Conservation (phyloP, 176 grass and related monocot species). For the Olyra latifolia region DNA sequence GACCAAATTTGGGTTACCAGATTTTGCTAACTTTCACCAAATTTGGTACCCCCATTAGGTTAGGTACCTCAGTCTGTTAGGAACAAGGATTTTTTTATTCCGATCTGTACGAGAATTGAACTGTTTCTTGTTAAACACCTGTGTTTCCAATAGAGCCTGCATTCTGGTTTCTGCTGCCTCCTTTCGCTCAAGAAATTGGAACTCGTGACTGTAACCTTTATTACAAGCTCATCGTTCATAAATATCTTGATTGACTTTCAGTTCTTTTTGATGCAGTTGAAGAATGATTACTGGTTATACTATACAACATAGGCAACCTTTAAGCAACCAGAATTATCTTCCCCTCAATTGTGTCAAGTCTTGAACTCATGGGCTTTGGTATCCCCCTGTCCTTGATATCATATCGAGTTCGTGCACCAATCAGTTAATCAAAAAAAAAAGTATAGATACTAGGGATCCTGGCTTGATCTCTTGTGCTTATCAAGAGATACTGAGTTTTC, state of each 20-base stretch:
- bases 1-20: too few species aligned
- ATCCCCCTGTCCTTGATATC: background rate
- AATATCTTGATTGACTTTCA: too few species aligned
- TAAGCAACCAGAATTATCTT: background rate
- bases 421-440: background rate
- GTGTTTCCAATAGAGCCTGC: background rate
- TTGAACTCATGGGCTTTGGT: background rate
- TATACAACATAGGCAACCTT: background rate
- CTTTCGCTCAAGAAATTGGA: background rate
- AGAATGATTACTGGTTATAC: background rate
- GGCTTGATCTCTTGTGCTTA: background rate
- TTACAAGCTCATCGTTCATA: background rate
- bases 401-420: background rate
- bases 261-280: background rate
- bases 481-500: background rate
- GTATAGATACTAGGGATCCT: background rate
- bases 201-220: background rate
- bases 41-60: too few species aligned
- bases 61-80: too few species aligned
- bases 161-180: background rate
- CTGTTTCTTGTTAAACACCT: too few species aligned
- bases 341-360: background rate
- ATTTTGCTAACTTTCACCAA: too few species aligned
- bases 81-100: too few species aligned
- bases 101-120: too few species aligned